Conservation (phyloP, 2,329 filamentous ascomycete genomes). For the Mariannaea sp. region DNA sequence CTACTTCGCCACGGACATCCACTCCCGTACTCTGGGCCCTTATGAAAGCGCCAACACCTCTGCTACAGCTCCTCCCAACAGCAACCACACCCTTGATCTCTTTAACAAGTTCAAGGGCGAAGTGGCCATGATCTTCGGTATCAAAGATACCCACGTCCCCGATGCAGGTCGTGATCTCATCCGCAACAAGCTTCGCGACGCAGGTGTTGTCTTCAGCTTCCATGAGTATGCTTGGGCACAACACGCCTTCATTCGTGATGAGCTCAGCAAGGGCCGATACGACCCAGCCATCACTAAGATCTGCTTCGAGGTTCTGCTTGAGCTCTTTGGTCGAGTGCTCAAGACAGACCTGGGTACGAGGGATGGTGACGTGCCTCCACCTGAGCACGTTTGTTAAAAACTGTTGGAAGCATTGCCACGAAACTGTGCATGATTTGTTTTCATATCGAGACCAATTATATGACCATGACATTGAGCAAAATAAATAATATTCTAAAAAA, state of each 20-base stretch:
- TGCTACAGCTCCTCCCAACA: slow-evolving; percentile 42
- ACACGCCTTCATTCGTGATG: slow-evolving; percentile 92
- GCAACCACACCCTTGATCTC: slow-evolving; percentile 57
- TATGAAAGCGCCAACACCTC: slow-evolving; percentile 54
- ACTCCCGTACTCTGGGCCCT: slow-evolving; percentile 75
- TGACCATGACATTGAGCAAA: slow-evolving; percentile 14
- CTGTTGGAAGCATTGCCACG: slow-evolving; percentile 3
- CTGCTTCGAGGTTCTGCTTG: slow-evolving; percentile 88
- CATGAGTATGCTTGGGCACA: slow-evolving; percentile 94
- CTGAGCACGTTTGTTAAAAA: slow-evolving; percentile 73
- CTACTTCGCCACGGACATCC: slow-evolving; percentile 93
- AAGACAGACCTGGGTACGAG: slow-evolving; percentile 77
- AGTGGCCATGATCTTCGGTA: slow-evolving; percentile 87
- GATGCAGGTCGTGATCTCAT: slow-evolving; percentile 82
- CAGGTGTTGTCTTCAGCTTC: slow-evolving; percentile 75
- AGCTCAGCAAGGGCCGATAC: slow-evolving; percentile 91
- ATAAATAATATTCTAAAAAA: slow-evolving; percentile 33
- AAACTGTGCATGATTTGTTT: slow-evolving; percentile 1
- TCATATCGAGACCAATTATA: neutral
- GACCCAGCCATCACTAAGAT: slow-evolving; percentile 85
- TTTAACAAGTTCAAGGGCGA: slow-evolving; percentile 77
- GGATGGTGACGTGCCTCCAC: slow-evolving; percentile 62
- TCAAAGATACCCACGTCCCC: slow-evolving; percentile 89
- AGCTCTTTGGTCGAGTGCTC: slow-evolving; percentile 79
- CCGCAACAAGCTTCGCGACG: slow-evolving; percentile 77